A percentile compares a stretch with the other conserved stretches of the same genome.
Evolutionary conservation across 495 filamentous ascomycete species (phyloP).

Genomic region (Physcia stellaris): DNA sequence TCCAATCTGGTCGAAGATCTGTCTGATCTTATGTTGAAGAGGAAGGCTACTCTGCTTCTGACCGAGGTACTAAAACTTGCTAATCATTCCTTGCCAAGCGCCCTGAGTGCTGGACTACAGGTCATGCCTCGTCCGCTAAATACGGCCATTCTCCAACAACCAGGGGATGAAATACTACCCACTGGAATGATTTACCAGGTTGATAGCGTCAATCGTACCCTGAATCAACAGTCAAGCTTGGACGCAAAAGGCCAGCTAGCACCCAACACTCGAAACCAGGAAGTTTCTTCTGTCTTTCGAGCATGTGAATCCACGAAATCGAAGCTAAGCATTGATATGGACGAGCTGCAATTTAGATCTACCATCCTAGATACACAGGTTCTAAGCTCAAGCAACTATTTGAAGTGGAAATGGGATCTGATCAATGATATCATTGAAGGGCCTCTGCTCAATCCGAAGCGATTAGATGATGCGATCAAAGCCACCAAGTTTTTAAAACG

Average conservation of each 20-base stretch:
- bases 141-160: slow-evolving; percentile 54
- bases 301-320: slow-evolving; percentile 54
- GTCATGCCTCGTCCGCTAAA: slow-evolving; percentile 70
- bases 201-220: slow-evolving; percentile 86
- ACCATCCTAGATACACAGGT: slow-evolving; percentile 80
- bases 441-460: slow-evolving; percentile 78
- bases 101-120: slow-evolving; percentile 68
- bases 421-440: slow-evolving; percentile 87
- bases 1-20: slow-evolving; percentile 54
- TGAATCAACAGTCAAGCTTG: slow-evolving; percentile 63
- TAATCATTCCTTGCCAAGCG: slow-evolving; percentile 65
- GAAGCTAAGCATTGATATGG: slow-evolving; percentile 59
- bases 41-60: slow-evolving; percentile 80
- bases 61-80: slow-evolving; percentile 84
- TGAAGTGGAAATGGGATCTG: slow-evolving; percentile 95
- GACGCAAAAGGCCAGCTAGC: slow-evolving; percentile 23
- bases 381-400: slow-evolving; percentile 67
- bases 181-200: slow-evolving; percentile 90
- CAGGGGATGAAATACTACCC: slow-evolving; percentile 61
- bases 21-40: slow-evolving; percentile 58
- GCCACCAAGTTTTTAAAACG: slow-evolving; percentile 91
- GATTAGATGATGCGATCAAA: slow-evolving; percentile 88
- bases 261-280: slow-evolving; percentile 3
- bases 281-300: slow-evolving; percentile 11
- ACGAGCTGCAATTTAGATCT: slow-evolving; percentile 76